phyloP scores from a whole-genome alignment of 805 yeast genomes.

The Metschnikowia kofuensis region DNA sequence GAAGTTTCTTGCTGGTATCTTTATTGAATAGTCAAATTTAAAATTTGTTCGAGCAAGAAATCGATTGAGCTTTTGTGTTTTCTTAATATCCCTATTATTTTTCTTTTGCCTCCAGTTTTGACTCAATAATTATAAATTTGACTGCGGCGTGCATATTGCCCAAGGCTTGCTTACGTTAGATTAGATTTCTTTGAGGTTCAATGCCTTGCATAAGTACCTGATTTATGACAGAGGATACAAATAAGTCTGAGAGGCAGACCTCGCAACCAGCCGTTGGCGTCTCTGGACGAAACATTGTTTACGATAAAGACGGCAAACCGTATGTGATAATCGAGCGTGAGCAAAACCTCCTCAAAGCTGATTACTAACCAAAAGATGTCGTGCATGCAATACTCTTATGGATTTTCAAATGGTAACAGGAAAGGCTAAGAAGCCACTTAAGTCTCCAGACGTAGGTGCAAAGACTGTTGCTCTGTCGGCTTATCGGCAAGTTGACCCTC shows the following conservation, averaged over 20 bases:
- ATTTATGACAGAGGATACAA: background rate
- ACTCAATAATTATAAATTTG: too few species aligned
- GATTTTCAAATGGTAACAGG: conserved; percentile 70
- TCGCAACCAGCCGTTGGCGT: conserved; percentile 47
- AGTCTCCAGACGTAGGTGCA: background rate
- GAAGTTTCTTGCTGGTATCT: too few species aligned
- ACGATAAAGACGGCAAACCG: conserved; percentile 94
- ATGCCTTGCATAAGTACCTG: background rate
- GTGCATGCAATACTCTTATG: conserved; percentile 77
- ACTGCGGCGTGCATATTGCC: background rate
- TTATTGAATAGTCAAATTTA: too few species aligned
- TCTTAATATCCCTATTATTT: too few species aligned
- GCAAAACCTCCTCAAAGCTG: background rate
- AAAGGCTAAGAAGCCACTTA: conserved; percentile 4
- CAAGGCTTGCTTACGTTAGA: background rate
- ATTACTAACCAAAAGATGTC: conserved; percentile 51
- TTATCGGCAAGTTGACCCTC: conserved; percentile 63
- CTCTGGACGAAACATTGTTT: conserved; percentile 64
- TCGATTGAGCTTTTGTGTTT: too few species aligned
- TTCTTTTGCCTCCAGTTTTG: too few species aligned
- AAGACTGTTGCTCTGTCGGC: conserved; percentile 5
- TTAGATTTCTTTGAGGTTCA: background rate
- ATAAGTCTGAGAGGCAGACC: background rate
- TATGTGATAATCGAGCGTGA: conserved; percentile 40
- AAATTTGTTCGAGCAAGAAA: too few species aligned